Evolutionary conservation across 495 filamentous ascomycete genomes (phyloP), one percentile per base, ranked within the genome.

Genomic region (Tuber magnatum): DNA sequence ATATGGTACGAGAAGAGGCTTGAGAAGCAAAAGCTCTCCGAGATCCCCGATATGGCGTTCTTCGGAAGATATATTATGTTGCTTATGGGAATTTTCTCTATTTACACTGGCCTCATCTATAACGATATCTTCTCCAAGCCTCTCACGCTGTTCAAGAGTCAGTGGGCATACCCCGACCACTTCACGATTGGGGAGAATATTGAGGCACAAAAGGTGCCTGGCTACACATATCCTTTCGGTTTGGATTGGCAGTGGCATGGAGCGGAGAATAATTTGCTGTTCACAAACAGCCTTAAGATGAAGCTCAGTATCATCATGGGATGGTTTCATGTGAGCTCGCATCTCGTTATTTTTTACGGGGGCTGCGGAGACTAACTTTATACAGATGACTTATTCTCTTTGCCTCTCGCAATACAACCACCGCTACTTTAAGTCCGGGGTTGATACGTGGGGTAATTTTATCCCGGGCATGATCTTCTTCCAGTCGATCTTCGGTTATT

Each of bases 231-330:
- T 85, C 94, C 96, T 14, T 95, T 99, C 83, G 95, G 95, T 76
- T 85, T 99, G 75, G 95, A 99, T 83, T 98, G 93, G 94, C 90
- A 89, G 76, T 99, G 95, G 95, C 95, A 98, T 82, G 93, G 91
- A 76, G 90, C 94, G 10, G 94, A 97, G 73, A 99, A 99, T 83
- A 90, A 94, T 73, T 85, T 99, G 42, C 87, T 98, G 38, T 99
- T 98, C 86, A 89, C 88, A 78, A 98, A 99, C 90, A 94, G 92
- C 84, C 93, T 94, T 89, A 99, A 99, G 90, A 98, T 99, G 95
- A 99, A 99, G 87, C 91, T 99, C 83, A 94, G 92, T 86, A 96
- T 99, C 82, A 86, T 97, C 75, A 86, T 99, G 80, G 95, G 95
- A 71, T 99, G 95, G 95, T 88, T 88, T 76, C 94, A 98, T 85